Evolutionary conservation across 495 filamentous ascomycete species (phyloP).

Genomic region (Jackrogersella minutella): DNA sequence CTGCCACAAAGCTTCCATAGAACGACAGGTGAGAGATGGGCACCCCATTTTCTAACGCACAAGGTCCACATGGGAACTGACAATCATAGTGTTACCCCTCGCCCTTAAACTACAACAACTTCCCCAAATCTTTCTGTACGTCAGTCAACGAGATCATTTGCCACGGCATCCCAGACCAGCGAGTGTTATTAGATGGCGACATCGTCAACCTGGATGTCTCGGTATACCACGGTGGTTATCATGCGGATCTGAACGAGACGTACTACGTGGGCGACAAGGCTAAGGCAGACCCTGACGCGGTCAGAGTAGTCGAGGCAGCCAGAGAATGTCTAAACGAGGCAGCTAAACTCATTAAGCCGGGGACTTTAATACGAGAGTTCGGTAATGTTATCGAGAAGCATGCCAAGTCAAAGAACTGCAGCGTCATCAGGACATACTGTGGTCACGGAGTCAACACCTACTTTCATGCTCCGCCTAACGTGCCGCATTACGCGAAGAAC

Average conservation of each 20-base stretch:
- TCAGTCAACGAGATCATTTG: slow-evolving; percentile 97
- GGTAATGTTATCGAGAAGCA: slow-evolving; percentile 87
- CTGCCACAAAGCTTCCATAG: slow-evolving; percentile 94
- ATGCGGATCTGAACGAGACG: slow-evolving; percentile 90
- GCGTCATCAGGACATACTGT: slow-evolving; percentile 88
- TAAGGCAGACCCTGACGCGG: slow-evolving; percentile 74
- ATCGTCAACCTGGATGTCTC: slow-evolving; percentile 92
- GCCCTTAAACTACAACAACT: slow-evolving; percentile 93
- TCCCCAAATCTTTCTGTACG: slow-evolving; percentile 98
- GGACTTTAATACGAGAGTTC: slow-evolving; percentile 83
- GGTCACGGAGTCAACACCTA: slow-evolving; percentile 87
- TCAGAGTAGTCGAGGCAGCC: slow-evolving; percentile 85
- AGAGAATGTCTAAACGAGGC: slow-evolving; percentile 84
- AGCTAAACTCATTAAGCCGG: slow-evolving; percentile 85
- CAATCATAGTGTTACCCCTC: slow-evolving; percentile 90
- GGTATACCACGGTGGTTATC: slow-evolving; percentile 85
- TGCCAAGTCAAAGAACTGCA: slow-evolving; percentile 79
- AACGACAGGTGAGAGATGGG: slow-evolving; percentile 79
- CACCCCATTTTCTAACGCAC: slow-evolving; percentile 8
- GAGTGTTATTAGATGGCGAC: slow-evolving; percentile 81
- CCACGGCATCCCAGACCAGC: slow-evolving; percentile 87
- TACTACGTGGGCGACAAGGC: slow-evolving; percentile 88
- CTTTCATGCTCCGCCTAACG: slow-evolving; percentile 85
- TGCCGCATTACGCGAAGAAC: slow-evolving; percentile 90
- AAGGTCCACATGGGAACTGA: slow-evolving; percentile 20